Conservation (phyloP, 2,329 filamentous ascomycete species). For the Fusarium cicatricum region DNA sequence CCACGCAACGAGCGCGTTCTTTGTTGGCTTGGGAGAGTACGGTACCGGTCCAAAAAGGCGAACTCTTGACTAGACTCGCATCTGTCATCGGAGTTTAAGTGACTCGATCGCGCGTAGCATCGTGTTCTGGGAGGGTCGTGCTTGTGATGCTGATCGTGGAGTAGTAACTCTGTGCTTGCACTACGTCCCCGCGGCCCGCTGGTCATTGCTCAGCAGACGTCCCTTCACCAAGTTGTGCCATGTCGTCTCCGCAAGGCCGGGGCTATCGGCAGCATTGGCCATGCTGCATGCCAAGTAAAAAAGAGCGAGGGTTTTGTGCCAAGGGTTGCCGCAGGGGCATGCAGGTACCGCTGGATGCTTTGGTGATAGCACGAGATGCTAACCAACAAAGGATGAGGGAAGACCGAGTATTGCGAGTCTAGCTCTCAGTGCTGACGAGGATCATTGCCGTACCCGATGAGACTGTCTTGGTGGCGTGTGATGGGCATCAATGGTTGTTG, state of each 20-base stretch:
- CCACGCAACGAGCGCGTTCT: neutral
- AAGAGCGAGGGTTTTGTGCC: slow-evolving; percentile 6
- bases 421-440: neutral
- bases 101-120: slow-evolving; percentile 6
- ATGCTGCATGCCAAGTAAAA: slow-evolving; percentile 4
- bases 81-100: neutral
- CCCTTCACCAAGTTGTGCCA: neutral
- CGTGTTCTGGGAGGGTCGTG: neutral
- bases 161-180: neutral
- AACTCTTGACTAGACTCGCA: neutral
- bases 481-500: slow-evolving; percentile 1
- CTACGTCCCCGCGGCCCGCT: slow-evolving; percentile 2
- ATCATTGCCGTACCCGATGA: slow-evolving; percentile 19
- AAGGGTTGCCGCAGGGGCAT: slow-evolving; percentile 4
- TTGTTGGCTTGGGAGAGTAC: neutral
- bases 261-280: slow-evolving; percentile 3
- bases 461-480: slow-evolving; percentile 14
- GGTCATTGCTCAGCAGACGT: slow-evolving; percentile 1
- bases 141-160: slow-evolving; percentile 8
- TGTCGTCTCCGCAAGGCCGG: slow-evolving; percentile 1
- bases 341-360: slow-evolving; percentile 14
- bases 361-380: neutral
- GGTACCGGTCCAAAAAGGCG: neutral
- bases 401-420: too few relatives aligned
- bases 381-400: too few relatives aligned